These are phyloP conservation scores for Schizothecium vesticola DNA, from an alignment of 495 filamentous ascomycete genomes.

Conservation along the genomic window DNA sequence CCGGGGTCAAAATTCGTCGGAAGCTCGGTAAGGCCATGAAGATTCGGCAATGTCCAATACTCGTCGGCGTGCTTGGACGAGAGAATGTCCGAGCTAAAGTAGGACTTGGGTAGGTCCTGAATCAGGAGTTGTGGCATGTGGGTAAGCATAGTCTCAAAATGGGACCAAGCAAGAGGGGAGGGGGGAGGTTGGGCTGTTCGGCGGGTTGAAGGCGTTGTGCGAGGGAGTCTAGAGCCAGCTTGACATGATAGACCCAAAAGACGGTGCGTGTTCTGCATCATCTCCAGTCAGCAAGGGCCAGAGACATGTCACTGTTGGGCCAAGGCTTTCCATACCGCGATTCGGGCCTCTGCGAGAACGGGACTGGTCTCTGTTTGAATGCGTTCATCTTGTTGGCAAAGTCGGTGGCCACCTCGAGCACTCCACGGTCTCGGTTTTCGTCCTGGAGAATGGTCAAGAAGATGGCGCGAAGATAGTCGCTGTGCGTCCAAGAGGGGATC, in stretches of 20 bases:
- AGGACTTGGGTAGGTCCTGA: conserved; percentile 9
- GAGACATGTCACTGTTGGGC: background rate
- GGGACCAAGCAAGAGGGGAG: no score
- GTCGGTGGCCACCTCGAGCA: conserved; percentile 17
- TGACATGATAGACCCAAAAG: conserved; percentile 25
- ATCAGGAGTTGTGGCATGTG: conserved; percentile 11
- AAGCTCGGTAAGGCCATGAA: conserved; percentile 8
- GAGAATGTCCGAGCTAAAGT: conserved; percentile 17
- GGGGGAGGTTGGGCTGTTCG: background rate
- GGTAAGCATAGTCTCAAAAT: background rate
- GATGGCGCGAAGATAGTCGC: conserved; percentile 3
- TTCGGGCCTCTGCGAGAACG: conserved; percentile 7
- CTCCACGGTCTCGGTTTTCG: background rate
- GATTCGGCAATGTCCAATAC: conserved; percentile 20
- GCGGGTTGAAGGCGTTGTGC: background rate
- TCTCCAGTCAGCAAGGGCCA: background rate
- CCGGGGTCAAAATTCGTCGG: background rate
- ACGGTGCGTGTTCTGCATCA: conserved; percentile 16
- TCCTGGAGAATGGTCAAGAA: background rate
- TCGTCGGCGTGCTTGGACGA: conserved; percentile 5
- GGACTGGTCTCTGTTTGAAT: conserved; percentile 14
- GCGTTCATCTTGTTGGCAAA: conserved; percentile 13
- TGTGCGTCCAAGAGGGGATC: conserved; percentile 1
- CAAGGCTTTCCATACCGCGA: conserved; percentile 10
- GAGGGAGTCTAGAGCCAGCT: conserved; percentile 4